Base-by-base conservation (phyloP, 225 moss, liverwort and hornwort genomes). In the Bryum argenteum region DNA sequence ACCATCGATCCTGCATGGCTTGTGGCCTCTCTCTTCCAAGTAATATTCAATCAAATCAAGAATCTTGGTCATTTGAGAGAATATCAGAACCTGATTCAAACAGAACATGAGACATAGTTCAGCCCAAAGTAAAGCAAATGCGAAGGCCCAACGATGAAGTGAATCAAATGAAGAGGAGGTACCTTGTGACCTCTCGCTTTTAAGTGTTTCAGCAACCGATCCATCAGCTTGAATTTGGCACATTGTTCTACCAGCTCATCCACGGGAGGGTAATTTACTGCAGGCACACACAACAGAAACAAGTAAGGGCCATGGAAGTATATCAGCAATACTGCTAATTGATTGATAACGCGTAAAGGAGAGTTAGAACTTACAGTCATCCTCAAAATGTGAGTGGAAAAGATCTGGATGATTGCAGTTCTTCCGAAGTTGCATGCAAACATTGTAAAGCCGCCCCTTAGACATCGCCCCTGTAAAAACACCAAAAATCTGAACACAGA, bases 361-460 rank as follows among this genome's bases (percentile, higher is more conserved):
- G 0, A 16, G 41, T 6, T 26, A 51, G 65, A 5, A 76, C 83
- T 18, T 83, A 92, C 91, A 20, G 59, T 79, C 84, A 28, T 91
- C 83, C 55, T 90, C 90, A 16, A 86, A 97, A 56, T 97, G 87
- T 59, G 90, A 82, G 18, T 55, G 60, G 48, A 97, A 80, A 59
- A 93, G 93, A 61, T 97, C 93, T 51, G 93, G 96, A 81, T 97
- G 96, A 70, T 97, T 97, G 82, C 91, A 89, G 66, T 97, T 97
- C 78, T 97, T 97, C 64, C 93, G 85, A 50, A 97, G 79, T 80
- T 97, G 96, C 88, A 97, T 97, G 33, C 91, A 86, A 20, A 97
- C 84, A 66, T 72, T 75, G 68, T 90, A 87, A n/a, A 97, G 84
- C 59, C 74, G 80, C 51, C 77, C 59, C 80, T 88, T 90, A 39